phyloP scores from a whole-genome alignment of 2,329 filamentous ascomycete genomes.

The Penicillium freii region DNA sequence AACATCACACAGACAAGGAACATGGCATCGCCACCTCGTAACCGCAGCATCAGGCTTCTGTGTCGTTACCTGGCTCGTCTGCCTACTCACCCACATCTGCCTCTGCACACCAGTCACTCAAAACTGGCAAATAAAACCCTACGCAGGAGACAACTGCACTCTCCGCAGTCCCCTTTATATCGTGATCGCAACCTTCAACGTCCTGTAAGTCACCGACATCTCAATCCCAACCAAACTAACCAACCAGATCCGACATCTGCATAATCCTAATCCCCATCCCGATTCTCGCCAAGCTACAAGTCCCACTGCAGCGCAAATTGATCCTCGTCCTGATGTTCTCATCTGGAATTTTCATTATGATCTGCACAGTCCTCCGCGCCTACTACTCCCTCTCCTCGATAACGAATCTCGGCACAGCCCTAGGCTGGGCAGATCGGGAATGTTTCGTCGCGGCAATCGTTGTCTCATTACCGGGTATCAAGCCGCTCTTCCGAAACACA shows the following conservation, averaged over 20 bases:
- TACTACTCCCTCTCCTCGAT: slow-evolving; percentile 27
- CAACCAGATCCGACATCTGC: slow-evolving; percentile 18
- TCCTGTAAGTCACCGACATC: slow-evolving; percentile 10
- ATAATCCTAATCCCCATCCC: slow-evolving; percentile 25
- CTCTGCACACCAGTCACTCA: slow-evolving; percentile 29
- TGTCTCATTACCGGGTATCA: slow-evolving; percentile 27
- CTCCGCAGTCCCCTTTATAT: slow-evolving; percentile 22
- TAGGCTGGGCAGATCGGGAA: slow-evolving; percentile 28
- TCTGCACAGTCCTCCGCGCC: slow-evolving; percentile 27
- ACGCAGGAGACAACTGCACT: slow-evolving; percentile 28
- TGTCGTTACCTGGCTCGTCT: slow-evolving; percentile 27
- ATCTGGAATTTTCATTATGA: slow-evolving; percentile 30
- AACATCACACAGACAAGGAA: slow-evolving; percentile 19
- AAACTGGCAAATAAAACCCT: slow-evolving; percentile 36
- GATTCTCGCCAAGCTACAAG: slow-evolving; percentile 20
- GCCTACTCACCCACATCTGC: slow-evolving; percentile 30
- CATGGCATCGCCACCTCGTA: slow-evolving; percentile 27
- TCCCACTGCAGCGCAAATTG: slow-evolving; percentile 22
- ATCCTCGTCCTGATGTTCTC: slow-evolving; percentile 25
- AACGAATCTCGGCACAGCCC: slow-evolving; percentile 19
- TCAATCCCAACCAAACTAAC: no score
- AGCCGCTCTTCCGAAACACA: slow-evolving; percentile 22
- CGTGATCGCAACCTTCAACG: slow-evolving; percentile 19
- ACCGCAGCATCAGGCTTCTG: slow-evolving; percentile 21
- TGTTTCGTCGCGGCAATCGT: slow-evolving; percentile 27